Evolutionary conservation across 345 rosid species (phyloP).

Genomic region (Camelina neglecta): DNA sequence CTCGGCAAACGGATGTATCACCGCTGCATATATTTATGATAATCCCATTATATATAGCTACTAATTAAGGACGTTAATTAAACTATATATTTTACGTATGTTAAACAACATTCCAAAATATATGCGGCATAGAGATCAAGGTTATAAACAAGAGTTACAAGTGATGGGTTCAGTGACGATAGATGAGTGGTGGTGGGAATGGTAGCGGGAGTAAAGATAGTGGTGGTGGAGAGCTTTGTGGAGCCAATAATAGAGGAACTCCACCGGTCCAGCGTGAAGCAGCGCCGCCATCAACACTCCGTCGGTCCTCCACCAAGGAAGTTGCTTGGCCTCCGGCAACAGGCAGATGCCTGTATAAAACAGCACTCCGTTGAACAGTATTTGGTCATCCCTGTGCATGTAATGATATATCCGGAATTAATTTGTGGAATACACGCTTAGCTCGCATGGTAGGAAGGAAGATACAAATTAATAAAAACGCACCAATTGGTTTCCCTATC

Average conservation of each 20-base stretch:
- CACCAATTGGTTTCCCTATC: conserved; percentile 71
- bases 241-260: conserved; percentile 83
- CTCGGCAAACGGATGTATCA: conserved; percentile 70
- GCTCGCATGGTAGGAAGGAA: background rate
- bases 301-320: conserved; percentile 69
- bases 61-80: background rate
- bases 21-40: conserved; percentile 52
- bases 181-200: conserved; percentile 93
- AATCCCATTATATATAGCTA: conserved; percentile 19
- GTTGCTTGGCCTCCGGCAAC: conserved; percentile 41
- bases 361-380: conserved; percentile 59
- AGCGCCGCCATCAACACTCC: conserved; percentile 53
- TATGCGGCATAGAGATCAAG: background rate
- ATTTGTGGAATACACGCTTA: background rate
- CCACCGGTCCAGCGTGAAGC: conserved; percentile 80
- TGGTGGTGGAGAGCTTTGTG: conserved; percentile 84
- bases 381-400: conserved; percentile 75
- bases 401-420: background rate
- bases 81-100: background rate
- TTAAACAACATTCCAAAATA: background rate
- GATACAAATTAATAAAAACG: background rate
- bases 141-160: conserved; percentile 43
- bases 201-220: conserved; percentile 83
- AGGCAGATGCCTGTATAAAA: conserved; percentile 38
- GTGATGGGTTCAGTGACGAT: conserved; percentile 87